Percentiles rank a stretch among this genome's conserved stretches.
phyloP scores from a whole-genome alignment of 2,329 filamentous ascomycete genomes.

The Alternaria novae-zelandiae region DNA sequence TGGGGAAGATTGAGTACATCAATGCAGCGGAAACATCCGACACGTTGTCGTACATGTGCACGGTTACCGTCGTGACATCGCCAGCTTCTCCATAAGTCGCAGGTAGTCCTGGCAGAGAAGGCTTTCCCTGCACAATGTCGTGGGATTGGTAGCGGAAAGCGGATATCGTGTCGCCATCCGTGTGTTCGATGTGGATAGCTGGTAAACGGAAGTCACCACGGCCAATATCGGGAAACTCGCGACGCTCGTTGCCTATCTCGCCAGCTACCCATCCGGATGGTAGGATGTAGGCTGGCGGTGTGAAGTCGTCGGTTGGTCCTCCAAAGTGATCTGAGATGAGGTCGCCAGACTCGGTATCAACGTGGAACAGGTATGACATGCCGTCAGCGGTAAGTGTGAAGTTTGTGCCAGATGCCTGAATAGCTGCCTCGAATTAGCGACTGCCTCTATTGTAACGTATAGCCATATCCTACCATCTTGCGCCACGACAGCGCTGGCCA shows the following conservation, averaged over 20 bases:
- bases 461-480: conserved; percentile 22
- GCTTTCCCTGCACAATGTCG: conserved; percentile 63
- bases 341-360: conserved; percentile 62
- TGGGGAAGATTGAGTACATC: conserved; percentile 68
- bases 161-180: conserved; percentile 64
- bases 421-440: conserved; percentile 48
- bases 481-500: conserved; percentile 18
- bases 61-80: conserved; percentile 65
- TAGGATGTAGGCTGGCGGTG: conserved; percentile 50
- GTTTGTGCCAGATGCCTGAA: conserved; percentile 61
- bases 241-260: conserved; percentile 57
- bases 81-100: conserved; percentile 63
- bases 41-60: conserved; percentile 65
- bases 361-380: conserved; percentile 69
- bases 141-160: conserved; percentile 66
- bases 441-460: not conserved
- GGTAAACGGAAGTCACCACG: conserved; percentile 68
- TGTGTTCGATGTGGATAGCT: conserved; percentile 66
- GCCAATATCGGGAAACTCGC: conserved; percentile 70
- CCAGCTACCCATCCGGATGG: conserved; percentile 62
- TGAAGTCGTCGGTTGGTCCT: conserved; percentile 60
- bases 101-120: conserved; percentile 62
- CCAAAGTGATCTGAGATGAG: conserved; percentile 68
- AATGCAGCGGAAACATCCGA: conserved; percentile 65
- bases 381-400: conserved; percentile 64